Evolutionary conservation across 1,284 basidiomycete species (phyloP).

Genomic region (Schizophyllum amplum): DNA sequence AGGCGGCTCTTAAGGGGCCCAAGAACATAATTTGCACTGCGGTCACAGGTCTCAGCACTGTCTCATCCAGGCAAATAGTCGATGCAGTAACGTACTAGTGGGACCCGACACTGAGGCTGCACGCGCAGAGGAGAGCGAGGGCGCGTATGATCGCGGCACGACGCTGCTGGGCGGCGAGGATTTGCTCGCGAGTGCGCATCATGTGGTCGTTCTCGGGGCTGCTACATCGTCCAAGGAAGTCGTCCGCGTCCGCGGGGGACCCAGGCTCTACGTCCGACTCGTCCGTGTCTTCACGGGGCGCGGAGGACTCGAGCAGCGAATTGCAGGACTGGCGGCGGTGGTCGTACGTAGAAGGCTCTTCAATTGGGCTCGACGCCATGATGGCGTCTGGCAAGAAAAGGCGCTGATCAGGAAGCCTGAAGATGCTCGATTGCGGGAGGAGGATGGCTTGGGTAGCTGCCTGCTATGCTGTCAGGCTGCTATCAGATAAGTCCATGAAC

Average conservation of each 20-base stretch:
- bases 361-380: constrained; percentile 1
- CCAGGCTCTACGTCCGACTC: constrained; percentile 3
- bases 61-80: neutral
- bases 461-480: no score
- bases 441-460: neutral
- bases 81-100: constrained; percentile 50
- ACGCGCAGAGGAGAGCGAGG: constrained; percentile 65
- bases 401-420: neutral
- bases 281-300: neutral
- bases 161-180: constrained; percentile 8
- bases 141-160: constrained; percentile 42
- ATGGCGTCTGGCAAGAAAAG: neutral
- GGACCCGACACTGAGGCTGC: constrained; percentile 65
- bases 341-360: constrained; percentile 6
- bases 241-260: neutral
- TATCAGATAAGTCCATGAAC: neutral
- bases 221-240: neutral
- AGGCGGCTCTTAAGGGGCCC: constrained; percentile 71
- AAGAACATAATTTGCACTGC: constrained; percentile 61
- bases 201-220: neutral
- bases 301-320: constrained; percentile 4
- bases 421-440: neutral
- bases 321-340: constrained; percentile 19
- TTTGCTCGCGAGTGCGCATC: constrained; percentile 2
- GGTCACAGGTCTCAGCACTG: constrained; percentile 3